Percentiles rank a stretch among this genome's conserved stretches.
Conservation (phyloP, 768 basidiomycete genomes). For the Tulasnella sp. region DNA sequence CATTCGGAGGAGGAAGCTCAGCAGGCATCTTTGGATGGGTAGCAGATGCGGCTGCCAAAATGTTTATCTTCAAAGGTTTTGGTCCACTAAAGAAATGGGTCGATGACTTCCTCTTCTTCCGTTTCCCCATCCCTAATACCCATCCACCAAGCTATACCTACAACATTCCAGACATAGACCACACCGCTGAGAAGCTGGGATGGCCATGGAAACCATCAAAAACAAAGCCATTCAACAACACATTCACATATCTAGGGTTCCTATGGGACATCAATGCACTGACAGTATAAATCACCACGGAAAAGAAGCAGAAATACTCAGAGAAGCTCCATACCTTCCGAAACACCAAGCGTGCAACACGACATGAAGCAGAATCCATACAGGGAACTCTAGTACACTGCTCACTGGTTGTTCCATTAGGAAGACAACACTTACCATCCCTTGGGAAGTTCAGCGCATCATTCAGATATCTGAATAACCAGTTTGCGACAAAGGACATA, state of each 20-base stretch:
- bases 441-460: constrained; percentile 19
- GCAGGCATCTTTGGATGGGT: constrained; percentile 26
- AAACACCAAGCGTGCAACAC: constrained; percentile 6
- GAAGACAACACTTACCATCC: constrained; percentile 22
- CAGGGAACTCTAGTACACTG: constrained; percentile 28
- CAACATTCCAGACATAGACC: constrained; percentile 23
- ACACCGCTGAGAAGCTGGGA: constrained; percentile 22
- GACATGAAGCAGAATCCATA: constrained; percentile 22
- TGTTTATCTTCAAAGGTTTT: constrained; percentile 21
- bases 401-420: constrained; percentile 22
- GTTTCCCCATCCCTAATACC: constrained; percentile 17
- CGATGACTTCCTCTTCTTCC: constrained; percentile 29
- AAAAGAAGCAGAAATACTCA: constrained; percentile 26
- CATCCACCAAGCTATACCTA: constrained; percentile 16
- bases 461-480: constrained; percentile 20
- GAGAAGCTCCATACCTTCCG: constrained; percentile 20
- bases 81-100: constrained; percentile 28
- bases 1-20: constrained; percentile 25
- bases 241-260: constrained; percentile 31
- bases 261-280: constrained; percentile 26
- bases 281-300: constrained; percentile 24
- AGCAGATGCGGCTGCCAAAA: constrained; percentile 25
- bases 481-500: constrained; percentile 12
- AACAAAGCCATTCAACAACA: constrained; percentile 21
- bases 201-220: constrained; percentile 30